Base-by-base conservation (phyloP, 441 rosid genomes). In the Populus hybrid region DNA sequence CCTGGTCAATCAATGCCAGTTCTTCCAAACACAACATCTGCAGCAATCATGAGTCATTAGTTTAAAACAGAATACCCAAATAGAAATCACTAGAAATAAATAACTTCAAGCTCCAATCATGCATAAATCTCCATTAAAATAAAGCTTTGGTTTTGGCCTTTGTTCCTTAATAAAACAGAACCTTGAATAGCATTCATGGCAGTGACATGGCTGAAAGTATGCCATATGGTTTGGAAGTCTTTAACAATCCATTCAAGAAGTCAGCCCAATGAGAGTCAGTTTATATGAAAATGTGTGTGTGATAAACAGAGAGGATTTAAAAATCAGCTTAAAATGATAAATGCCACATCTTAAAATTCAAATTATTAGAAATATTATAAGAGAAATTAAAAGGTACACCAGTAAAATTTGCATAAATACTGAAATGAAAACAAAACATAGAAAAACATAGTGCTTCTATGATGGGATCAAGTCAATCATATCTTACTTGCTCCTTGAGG, bases 11-110 rank as follows among this genome's bases (percentile, higher is more conserved):
- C 33, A 82, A 85, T 29, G 82, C 82, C 83, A 92, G 89, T 42
- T 88, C 91, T 80, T 93, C 96, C 76, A 95, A 82, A 87, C 77
- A 75, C 29, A 18, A 59, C 86, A 93, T 88, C 99, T 95, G 88
- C 82, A 75, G 28, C 70, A 79, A 83, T 56, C 50, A 75, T 69
- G 65, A 31, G 74, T 73, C 67, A 74, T 64, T 20, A 67, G 70
- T 64, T 65, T 24, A 59, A 64, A 36, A 70, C 64, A 31, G 9
- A 79, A 29, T 29, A 29, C 31, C 31, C 31, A 29, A 29, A 29
- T 29, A 29, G 31, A 77, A 45, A 64, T 24, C 61, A 38, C 3
- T 0, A 1, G 66, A 35, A 71, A 56, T 6, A 26, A 74, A 63
- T 14, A 21, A 6, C 29, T 45, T 45, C 16, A 50, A 53, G 24